Evolutionary conservation across 345 rosid species (phyloP), one percentile per base, ranked within the genome.

Genomic region (Murraya koenigii): DNA sequence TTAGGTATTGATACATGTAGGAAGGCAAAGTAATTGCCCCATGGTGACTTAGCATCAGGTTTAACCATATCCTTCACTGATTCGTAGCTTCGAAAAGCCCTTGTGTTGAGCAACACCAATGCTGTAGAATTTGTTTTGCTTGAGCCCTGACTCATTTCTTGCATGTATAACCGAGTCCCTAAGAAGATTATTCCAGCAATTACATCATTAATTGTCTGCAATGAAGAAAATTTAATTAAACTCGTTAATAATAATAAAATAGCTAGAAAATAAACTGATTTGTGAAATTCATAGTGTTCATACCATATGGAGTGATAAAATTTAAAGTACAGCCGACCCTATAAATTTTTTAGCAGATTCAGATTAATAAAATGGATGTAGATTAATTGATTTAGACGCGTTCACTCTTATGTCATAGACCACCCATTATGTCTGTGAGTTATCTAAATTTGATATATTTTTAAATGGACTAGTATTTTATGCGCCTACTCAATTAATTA

Each of bases 21-120:
- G 79, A 84, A 85, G 3, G 81, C 83, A 58, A 85, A 85, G 8
- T 68, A 77, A 73, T 87, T 87, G 1, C 90, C 90, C 90, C 90
- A 87, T 1, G 83, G 80, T 3, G 87, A 49, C 35, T 81, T n/a
- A 17, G 78, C 35, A 38, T 63, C 77, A 32, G 85, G 79, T 62
- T n/a, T n/a, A n/a, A n/a, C n/a, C n/a, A n/a, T n/a, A n/a, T n/a
- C n/a, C n/a, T n/a, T n/a, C n/a, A n/a, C n/a, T n/a, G n/a, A n/a
- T n/a, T n/a, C n/a, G n/a, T n/a, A n/a, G n/a, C n/a, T n/a, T n/a
- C n/a, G n/a, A n/a, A n/a, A n/a, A n/a, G n/a, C n/a, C n/a, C n/a
- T n/a, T n/a, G n/a, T n/a, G n/a, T n/a, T n/a, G n/a, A n/a, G n/a
- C n/a, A n/a, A n/a, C n/a, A n/a, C n/a, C n/a, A n/a, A n/a, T n/a